A percentile compares a stretch with the other conserved stretches of the same genome.
These are phyloP conservation scores for Aspergillus terreus DNA, from an alignment of 2,329 filamentous ascomycete genomes.

Conservation along the genomic window DNA sequence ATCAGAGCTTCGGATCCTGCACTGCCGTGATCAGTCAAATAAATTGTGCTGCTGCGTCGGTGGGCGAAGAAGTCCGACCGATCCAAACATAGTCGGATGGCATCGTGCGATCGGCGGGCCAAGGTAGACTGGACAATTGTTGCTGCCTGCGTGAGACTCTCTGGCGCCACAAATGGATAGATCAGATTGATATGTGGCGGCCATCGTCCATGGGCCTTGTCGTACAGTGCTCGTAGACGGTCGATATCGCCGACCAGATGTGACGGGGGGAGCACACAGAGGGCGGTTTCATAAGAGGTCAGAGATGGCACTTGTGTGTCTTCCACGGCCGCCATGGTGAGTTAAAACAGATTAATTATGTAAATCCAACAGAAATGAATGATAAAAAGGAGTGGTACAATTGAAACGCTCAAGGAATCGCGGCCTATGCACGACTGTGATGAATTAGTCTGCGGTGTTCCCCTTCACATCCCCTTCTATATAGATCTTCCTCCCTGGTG, in stretches of 20 bases:
- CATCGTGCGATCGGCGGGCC: background rate
- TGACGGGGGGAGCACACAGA: slow-evolving; percentile 5
- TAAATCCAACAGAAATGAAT: too few species aligned
- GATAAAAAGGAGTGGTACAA: too few species aligned
- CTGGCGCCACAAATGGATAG: slow-evolving; percentile 7
- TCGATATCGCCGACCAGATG: slow-evolving; percentile 1
- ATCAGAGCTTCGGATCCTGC: background rate
- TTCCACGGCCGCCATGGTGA: too few species aligned
- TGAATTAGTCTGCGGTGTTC: too few species aligned
- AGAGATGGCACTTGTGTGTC: background rate
- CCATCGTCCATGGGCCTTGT: slow-evolving; percentile 8
- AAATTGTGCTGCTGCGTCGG: slow-evolving; percentile 1
- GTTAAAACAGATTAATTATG: too few species aligned
- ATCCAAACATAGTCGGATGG: slow-evolving; percentile 2
- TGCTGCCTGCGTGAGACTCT: background rate
- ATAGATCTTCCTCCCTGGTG: too few species aligned
- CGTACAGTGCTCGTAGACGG: slow-evolving; percentile 3
- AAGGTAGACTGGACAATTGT: background rate
- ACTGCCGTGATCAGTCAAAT: background rate
- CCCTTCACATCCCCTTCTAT: too few species aligned
- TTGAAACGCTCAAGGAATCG: too few species aligned
- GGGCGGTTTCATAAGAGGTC: slow-evolving; percentile 5
- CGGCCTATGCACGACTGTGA: too few species aligned
- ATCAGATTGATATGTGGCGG: slow-evolving; percentile 6
- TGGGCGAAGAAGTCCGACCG: slow-evolving; percentile 4